Base-by-base conservation (phyloP, 78 protist species). In the Dictyostelium intermedium region DNA sequence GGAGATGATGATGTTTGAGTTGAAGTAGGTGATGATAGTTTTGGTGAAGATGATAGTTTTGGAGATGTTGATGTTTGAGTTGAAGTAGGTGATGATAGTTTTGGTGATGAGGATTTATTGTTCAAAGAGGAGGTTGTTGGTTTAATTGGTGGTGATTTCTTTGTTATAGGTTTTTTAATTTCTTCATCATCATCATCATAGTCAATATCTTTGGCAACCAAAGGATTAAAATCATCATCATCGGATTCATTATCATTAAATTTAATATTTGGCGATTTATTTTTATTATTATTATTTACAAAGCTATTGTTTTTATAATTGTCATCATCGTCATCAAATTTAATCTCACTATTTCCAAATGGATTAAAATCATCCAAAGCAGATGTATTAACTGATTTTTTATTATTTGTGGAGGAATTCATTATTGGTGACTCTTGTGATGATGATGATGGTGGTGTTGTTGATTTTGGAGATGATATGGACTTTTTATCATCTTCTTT, bases 291-390 rank as follows among this genome's bases (percentile, higher is more conserved):
- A 47, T 18, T 78, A 32, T n/a, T 53, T 56, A 20, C n/a, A 56
- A 56, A 56, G 20, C 66, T 56, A 56, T 20, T 25, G 5, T 7
- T 45, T 6, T 25, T 41, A 9, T 11, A 3, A 66, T 5, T 37
- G 20, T 39, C 60, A 2, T 77, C 82, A 1, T 35, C 50, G 8
- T 77, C 82, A 25, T 23, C 60, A 43, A 77, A 77, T 20, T 35
- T n/a, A 77, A 77, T 61, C 41, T 77, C 23, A 41, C n/a, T 20
- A 20, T 77, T 41, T 0, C 60, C 82, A 77, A 77, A 77, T 25
- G 82, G 82, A 77, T 77, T 77, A 77, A 77, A 77, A 39, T 77
- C 82, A 32, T 37, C 60, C 7, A 77, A 32, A 16, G 82, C 39
- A n/a, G 82, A n/a, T n/a, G 14, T n/a, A 39, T 37, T 77, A 23